Percentiles rank a stretch among this genome's conserved stretches.
Evolutionary conservation across 148 eudicot genomes (phyloP).

Genomic region (Camellia sinensis): DNA sequence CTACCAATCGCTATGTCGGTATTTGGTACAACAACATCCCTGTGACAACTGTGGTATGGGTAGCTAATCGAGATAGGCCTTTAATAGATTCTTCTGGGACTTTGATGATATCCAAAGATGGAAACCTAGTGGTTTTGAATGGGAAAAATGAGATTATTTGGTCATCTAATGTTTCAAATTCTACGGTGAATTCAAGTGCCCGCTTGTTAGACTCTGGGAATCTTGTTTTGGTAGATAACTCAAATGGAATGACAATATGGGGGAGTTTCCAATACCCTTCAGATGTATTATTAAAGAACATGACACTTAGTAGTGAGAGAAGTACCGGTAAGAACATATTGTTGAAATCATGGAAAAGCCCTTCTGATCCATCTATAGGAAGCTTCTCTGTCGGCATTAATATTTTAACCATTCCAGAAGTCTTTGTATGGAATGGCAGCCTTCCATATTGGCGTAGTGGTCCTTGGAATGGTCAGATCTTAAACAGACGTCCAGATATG

Average conservation of each 20-base stretch:
- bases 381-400: conserved; percentile 26
- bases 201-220: conserved; percentile 22
- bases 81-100: conserved; percentile 39
- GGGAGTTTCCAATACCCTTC: conserved; percentile 19
- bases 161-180: conserved; percentile 34
- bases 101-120: conserved; percentile 29
- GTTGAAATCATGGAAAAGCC: conserved; percentile 43
- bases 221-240: conserved; percentile 12
- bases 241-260: conserved; percentile 11
- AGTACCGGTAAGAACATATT: neutral
- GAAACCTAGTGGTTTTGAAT: conserved; percentile 34
- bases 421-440: conserved; percentile 33
- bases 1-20: conserved; percentile 40
- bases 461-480: conserved; percentile 40
- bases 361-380: conserved; percentile 42
- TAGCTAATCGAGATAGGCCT: conserved; percentile 42
- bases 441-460: conserved; percentile 38
- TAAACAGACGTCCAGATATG: conserved; percentile 18
- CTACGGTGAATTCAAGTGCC: conserved; percentile 13
- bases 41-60: conserved; percentile 30
- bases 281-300: conserved; percentile 8
- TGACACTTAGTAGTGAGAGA: neutral
- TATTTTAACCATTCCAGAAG: conserved; percentile 18
- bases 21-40: conserved; percentile 37
- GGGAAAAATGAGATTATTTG: conserved; percentile 32